phyloP scores from a whole-genome alignment of 257 asterid genomes.

The Craterostigma plantagineum region DNA sequence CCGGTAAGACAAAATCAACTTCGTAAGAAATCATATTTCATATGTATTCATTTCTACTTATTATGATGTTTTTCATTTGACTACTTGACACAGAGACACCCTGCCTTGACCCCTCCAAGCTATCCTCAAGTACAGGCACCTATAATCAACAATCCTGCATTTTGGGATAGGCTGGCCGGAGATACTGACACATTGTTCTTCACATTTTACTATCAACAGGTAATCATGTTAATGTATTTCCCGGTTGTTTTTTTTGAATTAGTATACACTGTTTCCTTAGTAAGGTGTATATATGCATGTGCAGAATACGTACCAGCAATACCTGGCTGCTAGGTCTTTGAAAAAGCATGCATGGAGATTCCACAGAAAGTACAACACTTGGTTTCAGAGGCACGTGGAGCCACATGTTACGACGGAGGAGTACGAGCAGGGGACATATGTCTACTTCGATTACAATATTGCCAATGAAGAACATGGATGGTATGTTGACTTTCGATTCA shows the following conservation, averaged over 20 bases:
- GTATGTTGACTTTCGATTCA: slow-evolving; percentile 19
- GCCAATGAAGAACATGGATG: slow-evolving; percentile 93
- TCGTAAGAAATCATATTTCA: too few relatives aligned
- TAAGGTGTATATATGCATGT: background rate
- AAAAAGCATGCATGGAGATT: slow-evolving; percentile 98
- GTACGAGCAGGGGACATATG: slow-evolving; percentile 93
- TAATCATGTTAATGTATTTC: slow-evolving; percentile 11
- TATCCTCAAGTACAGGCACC: slow-evolving; percentile 99
- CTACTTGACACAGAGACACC: slow-evolving; percentile 52
- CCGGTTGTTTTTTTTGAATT: too few relatives aligned
- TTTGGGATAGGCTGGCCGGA: slow-evolving; percentile 96
- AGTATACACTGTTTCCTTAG: too few relatives aligned
- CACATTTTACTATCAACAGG: slow-evolving; percentile 96
- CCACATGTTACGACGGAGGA: slow-evolving; percentile 92
- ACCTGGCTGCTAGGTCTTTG: slow-evolving; percentile 89
- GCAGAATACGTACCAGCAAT: slow-evolving; percentile 96
- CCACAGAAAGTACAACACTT: slow-evolving; percentile 87
- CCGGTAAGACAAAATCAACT: slow-evolving; percentile 35
- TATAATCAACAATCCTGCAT: slow-evolving; percentile 82
- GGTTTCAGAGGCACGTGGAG: slow-evolving; percentile 99
- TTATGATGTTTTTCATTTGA: slow-evolving; percentile 11
- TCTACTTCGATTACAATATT: slow-evolving; percentile 85
- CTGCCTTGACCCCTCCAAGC: slow-evolving; percentile 63
- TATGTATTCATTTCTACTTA: slow-evolving; percentile 1
- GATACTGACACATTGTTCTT: slow-evolving; percentile 90